Evolutionary conservation across 2,329 filamentous ascomycete species (phyloP).

Genomic region (Ophioceras dolichostomum): DNA sequence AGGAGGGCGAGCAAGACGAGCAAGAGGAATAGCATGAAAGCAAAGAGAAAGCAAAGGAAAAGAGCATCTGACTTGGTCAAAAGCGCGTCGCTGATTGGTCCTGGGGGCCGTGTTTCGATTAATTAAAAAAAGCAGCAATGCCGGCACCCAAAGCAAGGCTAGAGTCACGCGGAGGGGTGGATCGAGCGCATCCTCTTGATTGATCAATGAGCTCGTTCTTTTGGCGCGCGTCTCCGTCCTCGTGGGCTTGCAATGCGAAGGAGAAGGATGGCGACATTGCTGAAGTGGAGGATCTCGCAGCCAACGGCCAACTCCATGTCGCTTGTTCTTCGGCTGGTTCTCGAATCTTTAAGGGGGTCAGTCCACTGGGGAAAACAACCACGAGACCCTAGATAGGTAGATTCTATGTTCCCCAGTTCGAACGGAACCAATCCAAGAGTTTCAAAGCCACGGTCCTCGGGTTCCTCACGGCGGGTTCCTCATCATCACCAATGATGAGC

Average conservation of each 20-base stretch:
- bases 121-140: constrained; percentile 9
- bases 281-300: too few relatives aligned
- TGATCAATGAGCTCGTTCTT: background rate
- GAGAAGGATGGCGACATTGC: background rate
- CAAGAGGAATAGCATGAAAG: background rate
- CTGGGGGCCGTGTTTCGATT: constrained; percentile 13
- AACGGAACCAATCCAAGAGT: too few relatives aligned
- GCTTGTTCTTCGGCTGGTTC: too few relatives aligned
- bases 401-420: too few relatives aligned
- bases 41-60: background rate
- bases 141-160: background rate
- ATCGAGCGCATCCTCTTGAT: background rate
- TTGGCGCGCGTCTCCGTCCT: background rate
- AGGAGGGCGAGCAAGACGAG: too few relatives aligned
- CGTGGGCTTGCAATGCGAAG: background rate
- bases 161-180: background rate
- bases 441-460: too few relatives aligned
- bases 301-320: too few relatives aligned
- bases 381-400: too few relatives aligned
- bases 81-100: constrained; percentile 14
- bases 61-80: constrained; percentile 11
- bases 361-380: too few relatives aligned
- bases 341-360: too few relatives aligned
- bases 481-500: too few relatives aligned
- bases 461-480: too few relatives aligned